A percentile compares a stretch with the other conserved stretches of the same genome.
phyloP scores from a whole-genome alignment of 495 filamentous ascomycete species.

The Chlorociboria aeruginascens region DNA sequence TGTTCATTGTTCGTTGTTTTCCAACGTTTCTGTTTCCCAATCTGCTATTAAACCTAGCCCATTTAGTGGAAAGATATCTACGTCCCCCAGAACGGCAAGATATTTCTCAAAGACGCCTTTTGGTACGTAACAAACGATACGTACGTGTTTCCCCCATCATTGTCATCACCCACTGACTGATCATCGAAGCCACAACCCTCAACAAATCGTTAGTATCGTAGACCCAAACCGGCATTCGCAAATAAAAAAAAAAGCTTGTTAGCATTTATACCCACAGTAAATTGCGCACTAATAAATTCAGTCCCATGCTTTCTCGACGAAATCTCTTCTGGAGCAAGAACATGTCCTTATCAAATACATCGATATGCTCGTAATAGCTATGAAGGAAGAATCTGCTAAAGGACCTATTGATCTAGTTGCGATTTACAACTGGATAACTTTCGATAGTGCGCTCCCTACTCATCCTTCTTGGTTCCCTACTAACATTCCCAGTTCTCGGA shows the following conservation, averaged over 20 bases:
- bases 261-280: not conserved
- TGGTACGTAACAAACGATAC: not conserved
- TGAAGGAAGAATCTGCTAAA: conserved; percentile 3
- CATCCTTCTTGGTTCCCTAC: no score
- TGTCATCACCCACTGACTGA: not conserved
- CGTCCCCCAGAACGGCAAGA: not conserved
- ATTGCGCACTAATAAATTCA: not conserved
- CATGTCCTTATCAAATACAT: conserved; percentile 29
- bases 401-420: conserved; percentile 32
- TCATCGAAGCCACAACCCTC: not conserved
- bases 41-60: no score
- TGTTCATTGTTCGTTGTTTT: no score
- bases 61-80: conserved; percentile 1
- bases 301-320: conserved; percentile 41
- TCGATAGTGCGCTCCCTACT: conserved; percentile 26
- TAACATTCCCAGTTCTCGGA: conserved; percentile 42
- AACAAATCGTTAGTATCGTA: not conserved
- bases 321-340: conserved; percentile 33
- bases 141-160: not conserved
- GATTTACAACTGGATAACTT: conserved; percentile 35
- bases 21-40: no score
- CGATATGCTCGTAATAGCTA: conserved; percentile 32
- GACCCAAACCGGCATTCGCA: conserved; percentile 20
- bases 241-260: conserved; percentile 31
- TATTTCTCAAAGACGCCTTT: not conserved